Conservation (phyloP, 805 yeast genomes). For the Myxozyma udenii region DNA sequence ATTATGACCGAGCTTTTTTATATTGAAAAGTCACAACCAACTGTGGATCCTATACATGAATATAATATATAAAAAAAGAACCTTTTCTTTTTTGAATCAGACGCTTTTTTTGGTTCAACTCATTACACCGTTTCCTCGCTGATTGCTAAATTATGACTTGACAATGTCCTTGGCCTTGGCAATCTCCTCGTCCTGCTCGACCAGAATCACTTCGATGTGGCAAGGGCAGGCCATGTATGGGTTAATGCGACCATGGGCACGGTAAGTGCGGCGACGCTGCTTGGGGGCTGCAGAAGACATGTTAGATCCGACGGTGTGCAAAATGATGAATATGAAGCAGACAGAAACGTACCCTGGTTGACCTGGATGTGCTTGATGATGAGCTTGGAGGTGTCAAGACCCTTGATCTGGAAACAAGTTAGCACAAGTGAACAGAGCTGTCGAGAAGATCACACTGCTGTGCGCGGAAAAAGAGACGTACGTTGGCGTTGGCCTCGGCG, state of each 20-base stretch:
- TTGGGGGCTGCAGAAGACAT: slow-evolving; percentile 69
- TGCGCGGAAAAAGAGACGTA: no score
- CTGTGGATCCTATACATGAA: no score
- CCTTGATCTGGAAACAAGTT: slow-evolving; percentile 61
- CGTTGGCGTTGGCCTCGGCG: slow-evolving; percentile 98
- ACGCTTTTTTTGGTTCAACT: no score
- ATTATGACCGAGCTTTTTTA: no score
- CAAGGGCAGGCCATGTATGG: slow-evolving; percentile 99
- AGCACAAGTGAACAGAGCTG: no score
- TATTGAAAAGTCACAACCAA: no score
- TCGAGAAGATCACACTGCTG: no score
- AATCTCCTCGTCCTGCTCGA: slow-evolving; percentile 92
- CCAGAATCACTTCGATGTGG: slow-evolving; percentile 95
- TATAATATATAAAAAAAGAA: no score
- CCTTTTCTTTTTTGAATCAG: no score
- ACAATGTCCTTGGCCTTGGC: slow-evolving; percentile 76
- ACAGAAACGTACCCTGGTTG: slow-evolving; percentile 57
- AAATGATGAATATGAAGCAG: not conserved
- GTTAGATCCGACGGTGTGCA: not conserved
- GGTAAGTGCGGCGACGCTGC: slow-evolving; percentile 99
- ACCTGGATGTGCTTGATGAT: slow-evolving; percentile 98
- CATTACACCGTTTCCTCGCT: no score
- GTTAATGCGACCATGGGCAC: slow-evolving; percentile 99
- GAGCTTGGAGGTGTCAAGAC: slow-evolving; percentile 92
- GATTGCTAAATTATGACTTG: no score